Conservation (phyloP, 164 flowering plant species). For the Aristolochia fimbriata region DNA sequence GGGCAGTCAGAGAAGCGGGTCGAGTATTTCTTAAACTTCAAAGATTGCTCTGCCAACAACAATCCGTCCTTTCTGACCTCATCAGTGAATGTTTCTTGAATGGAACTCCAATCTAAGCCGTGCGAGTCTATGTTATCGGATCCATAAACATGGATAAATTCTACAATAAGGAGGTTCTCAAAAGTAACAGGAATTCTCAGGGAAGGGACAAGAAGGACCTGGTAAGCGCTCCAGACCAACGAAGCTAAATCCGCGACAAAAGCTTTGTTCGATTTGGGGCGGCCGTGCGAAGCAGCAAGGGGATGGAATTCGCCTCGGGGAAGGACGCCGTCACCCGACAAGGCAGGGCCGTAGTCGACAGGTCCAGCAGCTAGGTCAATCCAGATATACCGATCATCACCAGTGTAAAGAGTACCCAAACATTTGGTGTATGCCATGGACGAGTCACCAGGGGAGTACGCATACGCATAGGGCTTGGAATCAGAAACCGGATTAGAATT, state of each 20-base stretch:
- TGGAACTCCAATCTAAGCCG: conserved; percentile 70
- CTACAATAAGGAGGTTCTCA: conserved; percentile 56
- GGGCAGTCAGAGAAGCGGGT: conserved; percentile 51
- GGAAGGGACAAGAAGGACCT: conserved; percentile 80
- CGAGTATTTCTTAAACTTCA: conserved; percentile 57
- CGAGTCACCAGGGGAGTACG: conserved; percentile 40
- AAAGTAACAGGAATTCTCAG: conserved; percentile 79
- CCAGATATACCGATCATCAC: conserved; percentile 77
- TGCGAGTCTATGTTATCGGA: conserved; percentile 27
- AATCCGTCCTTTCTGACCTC: conserved; percentile 58
- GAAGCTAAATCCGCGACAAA: conserved; percentile 73
- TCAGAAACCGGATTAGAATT: conserved; percentile 32
- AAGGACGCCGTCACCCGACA: conserved; percentile 84
- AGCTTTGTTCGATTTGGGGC: conserved; percentile 74
- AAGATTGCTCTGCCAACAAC: conserved; percentile 55
- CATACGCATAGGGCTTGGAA: conserved; percentile 60
- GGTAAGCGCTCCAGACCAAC: conserved; percentile 80
- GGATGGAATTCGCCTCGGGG: conserved; percentile 91
- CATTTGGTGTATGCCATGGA: conserved; percentile 60
- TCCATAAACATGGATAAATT: conserved; percentile 67
- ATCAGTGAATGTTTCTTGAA: conserved; percentile 65
- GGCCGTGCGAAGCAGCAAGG: conserved; percentile 60
- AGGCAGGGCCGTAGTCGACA: conserved; percentile 81
- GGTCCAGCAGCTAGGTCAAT: conserved; percentile 90
- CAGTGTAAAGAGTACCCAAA: conserved; percentile 68